Evolutionary conservation across 2,329 filamentous ascomycete species (phyloP).

Genomic region (Chrysoporthe austroafricana): DNA sequence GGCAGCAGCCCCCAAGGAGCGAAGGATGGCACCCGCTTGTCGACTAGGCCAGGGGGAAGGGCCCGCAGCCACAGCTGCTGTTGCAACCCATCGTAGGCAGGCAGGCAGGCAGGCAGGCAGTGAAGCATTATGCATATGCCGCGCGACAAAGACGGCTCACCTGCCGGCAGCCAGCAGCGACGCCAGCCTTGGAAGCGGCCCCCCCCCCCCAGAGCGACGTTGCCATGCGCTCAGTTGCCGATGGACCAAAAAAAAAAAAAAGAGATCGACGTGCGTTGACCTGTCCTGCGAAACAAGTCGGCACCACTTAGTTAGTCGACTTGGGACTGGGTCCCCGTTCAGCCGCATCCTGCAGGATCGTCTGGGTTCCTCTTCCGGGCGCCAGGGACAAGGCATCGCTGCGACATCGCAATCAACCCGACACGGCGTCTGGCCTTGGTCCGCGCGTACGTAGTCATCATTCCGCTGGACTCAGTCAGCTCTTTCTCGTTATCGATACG

Average conservation of each 20-base stretch:
- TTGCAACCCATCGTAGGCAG: background rate
- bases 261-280: no score
- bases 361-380: background rate
- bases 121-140: background rate
- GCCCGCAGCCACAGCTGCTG: background rate
- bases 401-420: background rate
- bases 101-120: background rate
- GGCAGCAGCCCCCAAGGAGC: conserved; percentile 3
- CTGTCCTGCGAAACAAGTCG: no score
- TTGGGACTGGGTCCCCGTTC: background rate
- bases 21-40: background rate
- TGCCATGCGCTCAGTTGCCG: no score
- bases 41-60: background rate
- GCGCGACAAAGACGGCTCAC: background rate
- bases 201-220: no score
- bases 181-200: background rate
- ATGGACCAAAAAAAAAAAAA: no score
- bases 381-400: background rate
- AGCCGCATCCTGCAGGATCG: conserved; percentile 15
- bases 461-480: background rate
- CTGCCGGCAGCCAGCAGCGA: background rate
- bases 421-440: background rate
- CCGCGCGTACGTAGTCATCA: no score
- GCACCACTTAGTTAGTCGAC: no score
- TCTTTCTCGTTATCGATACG: background rate